phyloP scores from a whole-genome alignment of 1,139 yeast genomes.

The Hanseniaspora gamundiae region DNA sequence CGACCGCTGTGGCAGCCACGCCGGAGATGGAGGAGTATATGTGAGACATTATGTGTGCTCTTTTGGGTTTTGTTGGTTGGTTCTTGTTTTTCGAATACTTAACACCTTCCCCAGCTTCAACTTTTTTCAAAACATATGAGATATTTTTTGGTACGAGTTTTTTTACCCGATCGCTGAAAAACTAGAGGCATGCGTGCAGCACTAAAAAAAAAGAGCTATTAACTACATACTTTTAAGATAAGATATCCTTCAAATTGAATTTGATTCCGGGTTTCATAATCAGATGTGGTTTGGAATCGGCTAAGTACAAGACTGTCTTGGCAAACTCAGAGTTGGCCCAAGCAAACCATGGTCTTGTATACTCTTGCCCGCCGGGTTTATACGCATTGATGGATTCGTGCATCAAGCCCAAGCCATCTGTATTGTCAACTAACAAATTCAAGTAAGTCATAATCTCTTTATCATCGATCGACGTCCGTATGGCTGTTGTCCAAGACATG shows the following conservation, averaged over 20 bases:
- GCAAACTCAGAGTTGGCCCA: conserved; percentile 94
- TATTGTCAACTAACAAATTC: conserved; percentile 41
- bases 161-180: too few relatives aligned
- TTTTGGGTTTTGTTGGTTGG: conserved; percentile 2
- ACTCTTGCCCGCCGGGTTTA: conserved; percentile 33
- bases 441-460: conserved; percentile 46
- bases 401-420: conserved; percentile 69
- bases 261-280: conserved; percentile 34
- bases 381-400: conserved; percentile 74
- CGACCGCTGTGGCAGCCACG: conserved; percentile 29
- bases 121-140: too few relatives aligned
- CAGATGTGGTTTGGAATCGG: conserved; percentile 61
- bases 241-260: background rate
- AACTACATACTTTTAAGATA: background rate
- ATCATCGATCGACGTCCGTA: conserved; percentile 65
- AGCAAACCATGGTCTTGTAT: conserved; percentile 79
- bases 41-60: background rate
- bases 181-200: too few relatives aligned
- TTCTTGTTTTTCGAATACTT: too few relatives aligned
- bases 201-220: too few relatives aligned
- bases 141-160: too few relatives aligned
- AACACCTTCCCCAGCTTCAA: too few relatives aligned
- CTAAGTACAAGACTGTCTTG: conserved; percentile 65
- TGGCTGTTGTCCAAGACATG: conserved; percentile 63
- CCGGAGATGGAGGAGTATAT: conserved; percentile 4